Conservation (phyloP, 768 basidiomycete species). For the Hericium erinaceus region DNA sequence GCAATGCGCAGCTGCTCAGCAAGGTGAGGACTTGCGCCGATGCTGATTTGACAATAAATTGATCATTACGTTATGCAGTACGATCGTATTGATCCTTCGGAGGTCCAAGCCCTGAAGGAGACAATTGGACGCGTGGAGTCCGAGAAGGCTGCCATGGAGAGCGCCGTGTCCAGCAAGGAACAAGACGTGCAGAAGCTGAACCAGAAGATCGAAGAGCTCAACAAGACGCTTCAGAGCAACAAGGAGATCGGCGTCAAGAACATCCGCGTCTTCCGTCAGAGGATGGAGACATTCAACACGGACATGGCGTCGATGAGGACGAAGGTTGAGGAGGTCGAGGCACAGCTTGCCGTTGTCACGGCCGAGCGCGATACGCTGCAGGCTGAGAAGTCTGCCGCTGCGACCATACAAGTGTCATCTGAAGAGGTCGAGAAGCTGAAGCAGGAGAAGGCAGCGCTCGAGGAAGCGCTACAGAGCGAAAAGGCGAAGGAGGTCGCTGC, state of each 20-base stretch:
- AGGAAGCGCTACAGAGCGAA: slow-evolving; percentile 30
- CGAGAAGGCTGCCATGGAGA: slow-evolving; percentile 17
- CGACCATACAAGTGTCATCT: slow-evolving; percentile 9
- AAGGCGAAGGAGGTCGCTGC: slow-evolving; percentile 16
- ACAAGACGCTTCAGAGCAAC: slow-evolving; percentile 8
- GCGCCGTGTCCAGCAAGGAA: not conserved
- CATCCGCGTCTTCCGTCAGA: slow-evolving; percentile 11
- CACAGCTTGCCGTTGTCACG: slow-evolving; percentile 15
- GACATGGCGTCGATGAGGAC: slow-evolving; percentile 10
- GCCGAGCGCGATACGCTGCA: slow-evolving; percentile 27
- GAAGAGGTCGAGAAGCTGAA: slow-evolving; percentile 23
- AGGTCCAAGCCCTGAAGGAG: slow-evolving; percentile 70
- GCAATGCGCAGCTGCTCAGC: slow-evolving; percentile 69
- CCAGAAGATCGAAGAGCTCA: slow-evolving; percentile 13
- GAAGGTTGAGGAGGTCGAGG: slow-evolving; percentile 14
- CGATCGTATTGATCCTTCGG: slow-evolving; percentile 82
- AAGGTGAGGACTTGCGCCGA: slow-evolving; percentile 42
- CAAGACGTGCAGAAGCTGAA: slow-evolving; percentile 2
- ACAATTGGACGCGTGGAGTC: slow-evolving; percentile 43
- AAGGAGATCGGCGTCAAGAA: slow-evolving; percentile 9
- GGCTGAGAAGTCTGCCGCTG: slow-evolving; percentile 16
- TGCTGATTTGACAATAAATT: not conserved
- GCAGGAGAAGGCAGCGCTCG: slow-evolving; percentile 28
- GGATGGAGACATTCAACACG: slow-evolving; percentile 7
- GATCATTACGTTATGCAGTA: slow-evolving; percentile 37